A percentile compares a stretch with the other conserved stretches of the same genome.
Evolutionary conservation across 805 yeast genomes (phyloP).

Genomic region (Metschnikowia kofuensis): DNA sequence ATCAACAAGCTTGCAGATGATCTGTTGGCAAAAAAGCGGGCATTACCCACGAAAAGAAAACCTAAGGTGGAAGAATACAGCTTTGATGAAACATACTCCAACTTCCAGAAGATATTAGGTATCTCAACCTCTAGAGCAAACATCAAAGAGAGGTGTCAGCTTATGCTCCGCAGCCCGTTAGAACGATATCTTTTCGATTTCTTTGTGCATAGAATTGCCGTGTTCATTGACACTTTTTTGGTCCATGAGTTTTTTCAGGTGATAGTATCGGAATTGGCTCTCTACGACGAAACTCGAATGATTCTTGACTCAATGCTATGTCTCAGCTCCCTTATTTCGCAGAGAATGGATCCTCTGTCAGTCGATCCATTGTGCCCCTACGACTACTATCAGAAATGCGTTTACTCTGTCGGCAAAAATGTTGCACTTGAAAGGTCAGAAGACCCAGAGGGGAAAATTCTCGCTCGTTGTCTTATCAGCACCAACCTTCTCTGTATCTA

Average conservation of each 20-base stretch:
- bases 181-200: slow-evolving; percentile 33
- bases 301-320: slow-evolving; percentile 36
- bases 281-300: slow-evolving; percentile 38
- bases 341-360: slow-evolving; percentile 26
- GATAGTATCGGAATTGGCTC: slow-evolving; percentile 34
- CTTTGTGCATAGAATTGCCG: slow-evolving; percentile 28
- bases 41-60: background rate
- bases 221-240: slow-evolving; percentile 32
- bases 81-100: slow-evolving; percentile 22
- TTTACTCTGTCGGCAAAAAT: slow-evolving; percentile 31
- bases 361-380: slow-evolving; percentile 32
- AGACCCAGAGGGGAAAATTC: slow-evolving; percentile 25
- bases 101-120: slow-evolving; percentile 23
- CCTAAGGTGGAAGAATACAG: slow-evolving; percentile 22
- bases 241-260: slow-evolving; percentile 27
- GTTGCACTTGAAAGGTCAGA: slow-evolving; percentile 26
- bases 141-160: slow-evolving; percentile 10
- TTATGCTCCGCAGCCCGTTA: slow-evolving; percentile 18
- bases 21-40: slow-evolving; percentile 4
- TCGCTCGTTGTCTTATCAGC: slow-evolving; percentile 36
- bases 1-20: slow-evolving; percentile 30
- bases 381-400: slow-evolving; percentile 36
- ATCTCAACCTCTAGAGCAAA: slow-evolving; percentile 16
- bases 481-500: slow-evolving; percentile 37
- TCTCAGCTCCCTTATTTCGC: slow-evolving; percentile 35